These are phyloP conservation scores for Geranium brycei DNA, from an alignment of 345 rosid genomes.

Conservation along the genomic window DNA sequence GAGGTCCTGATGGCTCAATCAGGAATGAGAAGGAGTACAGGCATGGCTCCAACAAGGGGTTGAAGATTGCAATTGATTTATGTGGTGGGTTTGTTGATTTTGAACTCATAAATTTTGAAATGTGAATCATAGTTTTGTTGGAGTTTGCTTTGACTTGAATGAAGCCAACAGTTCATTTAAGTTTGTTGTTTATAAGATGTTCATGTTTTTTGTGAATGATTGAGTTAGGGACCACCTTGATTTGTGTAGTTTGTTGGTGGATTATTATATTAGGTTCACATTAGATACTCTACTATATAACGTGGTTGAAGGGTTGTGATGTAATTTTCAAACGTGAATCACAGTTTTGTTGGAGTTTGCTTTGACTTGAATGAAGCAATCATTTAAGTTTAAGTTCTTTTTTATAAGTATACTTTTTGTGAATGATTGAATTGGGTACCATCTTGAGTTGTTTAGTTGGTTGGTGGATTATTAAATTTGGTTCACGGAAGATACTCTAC, in stretches of 20 bases:
- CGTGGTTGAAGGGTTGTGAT: neutral
- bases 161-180: too few species aligned
- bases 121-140: neutral
- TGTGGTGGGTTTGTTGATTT: conserved; percentile 38
- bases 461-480: neutral
- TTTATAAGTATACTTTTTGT: too few species aligned
- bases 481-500: neutral
- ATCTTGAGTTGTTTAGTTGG: too few species aligned
- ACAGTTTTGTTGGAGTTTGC: neutral
- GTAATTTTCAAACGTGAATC: neutral
- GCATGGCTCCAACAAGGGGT: conserved; percentile 43
- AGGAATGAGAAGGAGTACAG: conserved; percentile 38
- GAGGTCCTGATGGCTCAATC: conserved; percentile 88
- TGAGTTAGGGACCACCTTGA: too few species aligned
- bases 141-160: neutral
- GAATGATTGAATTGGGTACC: too few species aligned
- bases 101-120: neutral
- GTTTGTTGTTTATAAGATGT: too few species aligned
- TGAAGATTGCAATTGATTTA: conserved; percentile 49
- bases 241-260: too few species aligned
- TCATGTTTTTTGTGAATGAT: too few species aligned
- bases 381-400: neutral
- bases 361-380: too few species aligned
- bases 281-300: neutral
- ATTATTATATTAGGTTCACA: neutral